phyloP scores from a whole-genome alignment of 2,329 filamentous ascomycete species.

The Fusarium stilboides region DNA sequence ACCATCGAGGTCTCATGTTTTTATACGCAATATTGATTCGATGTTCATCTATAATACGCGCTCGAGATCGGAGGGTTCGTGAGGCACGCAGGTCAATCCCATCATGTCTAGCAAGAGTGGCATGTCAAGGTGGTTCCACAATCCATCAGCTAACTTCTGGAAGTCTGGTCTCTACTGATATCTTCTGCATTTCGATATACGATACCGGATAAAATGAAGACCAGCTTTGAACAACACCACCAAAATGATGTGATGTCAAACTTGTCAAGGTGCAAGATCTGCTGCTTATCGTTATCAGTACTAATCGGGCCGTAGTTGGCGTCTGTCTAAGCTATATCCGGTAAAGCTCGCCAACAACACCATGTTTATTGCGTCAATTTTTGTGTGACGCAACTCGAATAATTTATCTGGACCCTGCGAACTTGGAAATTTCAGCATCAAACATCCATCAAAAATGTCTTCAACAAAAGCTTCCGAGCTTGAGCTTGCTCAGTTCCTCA shows the following conservation, averaged over 20 bases:
- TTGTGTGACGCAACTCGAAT: slow-evolving; percentile 25
- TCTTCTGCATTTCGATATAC: too few species aligned
- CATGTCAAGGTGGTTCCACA: too few species aligned
- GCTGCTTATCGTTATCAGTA: slow-evolving; percentile 16
- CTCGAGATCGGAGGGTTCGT: too few species aligned
- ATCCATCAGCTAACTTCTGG: too few species aligned
- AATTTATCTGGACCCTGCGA: neutral
- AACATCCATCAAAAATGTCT: slow-evolving; percentile 24
- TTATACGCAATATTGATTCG: rapidly evolving
- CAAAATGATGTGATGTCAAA: slow-evolving; percentile 24
- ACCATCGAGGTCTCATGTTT: neutral
- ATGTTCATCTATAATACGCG: too few species aligned
- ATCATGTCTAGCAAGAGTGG: too few species aligned
- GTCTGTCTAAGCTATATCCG: slow-evolving; percentile 5
- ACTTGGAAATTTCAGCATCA: neutral
- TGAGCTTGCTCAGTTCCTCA: slow-evolving; percentile 25
- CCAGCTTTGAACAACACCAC: neutral
- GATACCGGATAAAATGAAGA: neutral
- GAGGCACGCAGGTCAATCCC: too few species aligned
- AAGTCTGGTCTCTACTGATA: too few species aligned
- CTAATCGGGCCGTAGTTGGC: slow-evolving; percentile 26
- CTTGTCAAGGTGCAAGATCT: neutral
- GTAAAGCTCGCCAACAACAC: neutral
- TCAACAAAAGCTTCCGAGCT: slow-evolving; percentile 4
- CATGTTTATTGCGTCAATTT: slow-evolving; percentile 39